Conservation (phyloP, 768 basidiomycete genomes). For the Rhizopogon sp. region DNA sequence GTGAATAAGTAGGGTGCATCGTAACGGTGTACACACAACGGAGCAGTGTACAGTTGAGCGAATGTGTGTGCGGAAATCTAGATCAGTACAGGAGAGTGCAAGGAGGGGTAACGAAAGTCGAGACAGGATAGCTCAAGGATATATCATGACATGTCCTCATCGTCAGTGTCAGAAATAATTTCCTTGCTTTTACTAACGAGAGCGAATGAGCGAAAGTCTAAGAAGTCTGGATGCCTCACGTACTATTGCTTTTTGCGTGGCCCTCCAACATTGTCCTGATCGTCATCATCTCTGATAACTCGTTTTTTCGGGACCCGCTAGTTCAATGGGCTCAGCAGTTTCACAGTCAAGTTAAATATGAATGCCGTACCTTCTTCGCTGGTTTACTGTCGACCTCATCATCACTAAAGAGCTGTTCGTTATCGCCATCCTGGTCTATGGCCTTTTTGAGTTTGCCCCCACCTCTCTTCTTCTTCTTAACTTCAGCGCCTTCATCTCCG, state of each 20-base stretch:
- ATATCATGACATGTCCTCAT: constrained; percentile 59
- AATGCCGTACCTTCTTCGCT: constrained; percentile 55
- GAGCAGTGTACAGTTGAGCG: too few relatives aligned
- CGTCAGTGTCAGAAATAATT: constrained; percentile 83
- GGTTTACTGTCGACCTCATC: constrained; percentile 58
- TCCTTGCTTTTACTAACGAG: constrained; percentile 79
- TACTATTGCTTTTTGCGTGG: constrained; percentile 77
- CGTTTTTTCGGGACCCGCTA: constrained; percentile 62
- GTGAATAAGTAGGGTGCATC: too few relatives aligned
- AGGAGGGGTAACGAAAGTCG: too few relatives aligned
- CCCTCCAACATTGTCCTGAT: constrained; percentile 56
- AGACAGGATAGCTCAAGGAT: constrained; percentile 6
- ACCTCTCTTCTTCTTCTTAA: constrained; percentile 75
- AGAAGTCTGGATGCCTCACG: constrained; percentile 20
- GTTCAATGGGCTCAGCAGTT: background rate
- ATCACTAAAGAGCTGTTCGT: constrained; percentile 64
- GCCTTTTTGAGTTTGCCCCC: constrained; percentile 63
- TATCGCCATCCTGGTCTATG: constrained; percentile 49
- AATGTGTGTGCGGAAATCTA: too few relatives aligned
- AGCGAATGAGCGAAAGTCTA: constrained; percentile 2
- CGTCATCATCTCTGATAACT: constrained; percentile 74
- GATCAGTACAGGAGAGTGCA: too few relatives aligned
- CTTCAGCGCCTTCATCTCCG: constrained; percentile 49
- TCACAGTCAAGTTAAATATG: background rate
- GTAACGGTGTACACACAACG: too few relatives aligned